Conservation (phyloP, 331 rosid species). For the Malus hybrid region DNA sequence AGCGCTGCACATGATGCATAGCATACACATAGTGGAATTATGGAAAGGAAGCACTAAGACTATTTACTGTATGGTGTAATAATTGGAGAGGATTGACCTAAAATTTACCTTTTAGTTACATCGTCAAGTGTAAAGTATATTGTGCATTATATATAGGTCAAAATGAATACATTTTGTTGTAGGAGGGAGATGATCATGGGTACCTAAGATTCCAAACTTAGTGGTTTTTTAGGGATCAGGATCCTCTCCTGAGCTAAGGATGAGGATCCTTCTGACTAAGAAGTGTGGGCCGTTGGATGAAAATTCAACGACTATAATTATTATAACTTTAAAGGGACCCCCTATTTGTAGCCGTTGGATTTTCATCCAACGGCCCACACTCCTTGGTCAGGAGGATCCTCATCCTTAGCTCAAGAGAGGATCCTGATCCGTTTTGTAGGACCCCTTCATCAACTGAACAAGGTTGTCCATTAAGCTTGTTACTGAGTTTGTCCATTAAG, state of each 20-base stretch:
- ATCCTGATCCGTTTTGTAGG: constrained; percentile 17
- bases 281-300: no score
- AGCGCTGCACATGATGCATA: neutral
- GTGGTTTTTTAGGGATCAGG: constrained; percentile 12
- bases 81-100: constrained; percentile 28
- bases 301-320: no score
- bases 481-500: no score
- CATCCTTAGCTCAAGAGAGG: no score
- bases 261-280: no score
- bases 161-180: neutral
- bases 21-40: neutral
- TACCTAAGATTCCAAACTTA: constrained; percentile 52
- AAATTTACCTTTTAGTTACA: neutral
- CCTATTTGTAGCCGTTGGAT: no score
- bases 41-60: neutral
- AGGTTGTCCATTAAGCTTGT: neutral
- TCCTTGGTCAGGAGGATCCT: no score
- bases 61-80: neutral
- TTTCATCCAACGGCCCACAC: no score
- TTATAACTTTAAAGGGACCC: no score
- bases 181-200: neutral
- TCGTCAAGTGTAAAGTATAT: no score
- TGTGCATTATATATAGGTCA: neutral
- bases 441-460: constrained; percentile 12
- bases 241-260: no score